A percentile compares a stretch with the other conserved stretches of the same genome.
phyloP scores from a whole-genome alignment of 1,284 basidiomycete genomes.

The Ganoderma lingzhi region DNA sequence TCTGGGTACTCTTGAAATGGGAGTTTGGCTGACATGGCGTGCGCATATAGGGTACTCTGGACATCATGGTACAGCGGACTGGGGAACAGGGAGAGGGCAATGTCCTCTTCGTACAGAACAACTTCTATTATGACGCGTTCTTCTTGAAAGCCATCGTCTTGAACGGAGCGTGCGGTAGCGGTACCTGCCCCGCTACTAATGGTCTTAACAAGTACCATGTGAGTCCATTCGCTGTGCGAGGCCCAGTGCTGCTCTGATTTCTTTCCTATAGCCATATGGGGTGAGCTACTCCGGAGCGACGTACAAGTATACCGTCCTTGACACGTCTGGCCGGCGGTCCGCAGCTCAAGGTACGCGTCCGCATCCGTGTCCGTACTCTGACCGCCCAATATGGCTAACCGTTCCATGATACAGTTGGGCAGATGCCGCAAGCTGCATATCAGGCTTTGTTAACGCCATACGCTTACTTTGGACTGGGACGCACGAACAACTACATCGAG shows the following conservation, averaged over 20 bases:
- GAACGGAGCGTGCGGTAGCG: conserved; percentile 91
- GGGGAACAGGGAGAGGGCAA: conserved; percentile 70
- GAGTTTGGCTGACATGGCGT: conserved; percentile 22
- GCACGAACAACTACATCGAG: conserved; percentile 99
- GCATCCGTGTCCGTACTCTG: not conserved
- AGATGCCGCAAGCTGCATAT: conserved; percentile 93
- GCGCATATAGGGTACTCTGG: conserved; percentile 83
- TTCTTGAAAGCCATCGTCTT: conserved; percentile 97
- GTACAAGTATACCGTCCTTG: conserved; percentile 97
- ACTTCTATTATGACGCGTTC: conserved; percentile 98
- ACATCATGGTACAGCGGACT: conserved; percentile 89
- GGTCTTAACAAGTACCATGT: conserved; percentile 78
- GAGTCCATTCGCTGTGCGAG: conserved; percentile 35
- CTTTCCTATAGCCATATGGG: conserved; percentile 78
- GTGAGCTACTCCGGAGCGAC: conserved; percentile 94
- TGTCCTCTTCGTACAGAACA: conserved; percentile 93
- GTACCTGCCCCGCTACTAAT: conserved; percentile 72
- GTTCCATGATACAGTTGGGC: conserved; percentile 67
- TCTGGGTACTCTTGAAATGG: conserved; percentile 19
- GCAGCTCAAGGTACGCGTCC: conserved; percentile 81
- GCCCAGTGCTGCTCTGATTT: conserved; percentile 11
- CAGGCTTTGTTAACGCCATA: conserved; percentile 92
- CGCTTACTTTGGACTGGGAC: conserved; percentile 95
- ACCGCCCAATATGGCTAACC: conserved; percentile 11
- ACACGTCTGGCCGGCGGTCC: conserved; percentile 89